A percentile compares a stretch with the other conserved stretches of the same genome.
Evolutionary conservation across 257 asterid species (phyloP).

Genomic region (Solanum raphanifolium): DNA sequence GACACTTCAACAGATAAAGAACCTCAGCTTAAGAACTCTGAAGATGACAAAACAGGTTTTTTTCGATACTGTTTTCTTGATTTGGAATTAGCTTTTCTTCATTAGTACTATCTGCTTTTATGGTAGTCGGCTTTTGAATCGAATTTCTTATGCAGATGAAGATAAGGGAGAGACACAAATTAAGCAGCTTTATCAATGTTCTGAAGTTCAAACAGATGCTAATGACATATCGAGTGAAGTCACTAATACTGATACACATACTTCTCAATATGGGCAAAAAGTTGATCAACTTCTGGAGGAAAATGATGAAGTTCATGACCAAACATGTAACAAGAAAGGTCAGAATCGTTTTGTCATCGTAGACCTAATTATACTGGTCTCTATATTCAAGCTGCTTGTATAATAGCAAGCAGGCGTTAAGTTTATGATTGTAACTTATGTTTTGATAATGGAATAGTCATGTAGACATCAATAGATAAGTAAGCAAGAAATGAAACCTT

Average conservation of each 20-base stretch:
- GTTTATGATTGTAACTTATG: background rate
- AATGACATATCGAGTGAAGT: constrained; percentile 4
- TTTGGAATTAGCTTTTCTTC: background rate
- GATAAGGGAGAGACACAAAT: constrained; percentile 1
- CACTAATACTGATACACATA: constrained; percentile 1
- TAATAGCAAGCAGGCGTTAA: background rate
- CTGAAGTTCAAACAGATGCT: constrained; percentile 14
- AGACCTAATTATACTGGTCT: background rate
- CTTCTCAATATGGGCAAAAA: background rate
- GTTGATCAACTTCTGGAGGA: constrained; percentile 6
- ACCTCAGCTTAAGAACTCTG: background rate
- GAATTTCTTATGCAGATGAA: background rate
- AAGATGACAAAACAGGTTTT: constrained; percentile 27
- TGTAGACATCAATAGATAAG: background rate
- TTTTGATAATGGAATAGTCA: background rate
- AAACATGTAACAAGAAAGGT: constrained; percentile 24
- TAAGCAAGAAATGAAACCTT: background rate
- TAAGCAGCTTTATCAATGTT: background rate
- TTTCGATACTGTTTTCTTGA: background rate
- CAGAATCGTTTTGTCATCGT: background rate
- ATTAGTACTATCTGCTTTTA: background rate
- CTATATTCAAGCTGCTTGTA: background rate
- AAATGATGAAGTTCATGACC: constrained; percentile 17
- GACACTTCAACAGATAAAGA: constrained; percentile 1
- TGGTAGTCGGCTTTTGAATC: background rate